Percentiles rank a stretch among this genome's conserved stretches.
These are phyloP conservation scores for Suhomyces tanzawaensis DNA, from an alignment of 805 yeast species.

Conservation along the genomic window DNA sequence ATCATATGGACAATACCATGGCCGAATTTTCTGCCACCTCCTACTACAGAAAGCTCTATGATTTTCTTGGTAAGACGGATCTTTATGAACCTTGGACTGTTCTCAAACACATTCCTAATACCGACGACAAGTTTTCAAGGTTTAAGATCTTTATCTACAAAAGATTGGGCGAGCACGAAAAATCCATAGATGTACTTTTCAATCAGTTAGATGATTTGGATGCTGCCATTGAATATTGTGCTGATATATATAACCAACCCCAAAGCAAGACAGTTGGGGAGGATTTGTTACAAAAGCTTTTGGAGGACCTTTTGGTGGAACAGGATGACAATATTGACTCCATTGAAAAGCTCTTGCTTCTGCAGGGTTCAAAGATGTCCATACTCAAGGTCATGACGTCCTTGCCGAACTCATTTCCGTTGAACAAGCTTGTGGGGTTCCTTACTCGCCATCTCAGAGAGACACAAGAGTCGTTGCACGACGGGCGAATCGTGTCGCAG, in stretches of 20 bases:
- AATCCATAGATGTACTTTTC: slow-evolving; percentile 60
- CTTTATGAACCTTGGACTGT: slow-evolving; percentile 39
- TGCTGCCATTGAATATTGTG: slow-evolving; percentile 62
- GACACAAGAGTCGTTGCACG: slow-evolving; percentile 38
- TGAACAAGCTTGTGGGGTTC: slow-evolving; percentile 43
- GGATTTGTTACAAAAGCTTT: slow-evolving; percentile 46
- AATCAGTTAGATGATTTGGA: slow-evolving; percentile 54
- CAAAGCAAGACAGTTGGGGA: slow-evolving; percentile 39
- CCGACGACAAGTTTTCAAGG: slow-evolving; percentile 33
- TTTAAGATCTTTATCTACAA: slow-evolving; percentile 58
- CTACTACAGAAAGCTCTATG: slow-evolving; percentile 30
- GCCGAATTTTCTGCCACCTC: slow-evolving; percentile 12
- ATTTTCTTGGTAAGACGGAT: slow-evolving; percentile 29
- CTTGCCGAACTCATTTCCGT: slow-evolving; percentile 51
- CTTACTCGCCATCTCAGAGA: slow-evolving; percentile 45
- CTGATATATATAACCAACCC: slow-evolving; percentile 39
- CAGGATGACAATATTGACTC: slow-evolving; percentile 32
- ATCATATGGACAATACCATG: slow-evolving; percentile 2
- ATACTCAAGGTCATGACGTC: slow-evolving; percentile 42
- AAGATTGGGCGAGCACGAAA: slow-evolving; percentile 57
- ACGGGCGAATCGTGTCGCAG: slow-evolving; percentile 43
- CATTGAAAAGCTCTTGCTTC: slow-evolving; percentile 40
- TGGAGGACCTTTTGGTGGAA: slow-evolving; percentile 46
- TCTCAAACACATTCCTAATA: slow-evolving; percentile 31
- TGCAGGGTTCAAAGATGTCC: slow-evolving; percentile 50